Evolutionary conservation across 306 rosid genomes (phyloP).

Genomic region (Vicia sativa): DNA sequence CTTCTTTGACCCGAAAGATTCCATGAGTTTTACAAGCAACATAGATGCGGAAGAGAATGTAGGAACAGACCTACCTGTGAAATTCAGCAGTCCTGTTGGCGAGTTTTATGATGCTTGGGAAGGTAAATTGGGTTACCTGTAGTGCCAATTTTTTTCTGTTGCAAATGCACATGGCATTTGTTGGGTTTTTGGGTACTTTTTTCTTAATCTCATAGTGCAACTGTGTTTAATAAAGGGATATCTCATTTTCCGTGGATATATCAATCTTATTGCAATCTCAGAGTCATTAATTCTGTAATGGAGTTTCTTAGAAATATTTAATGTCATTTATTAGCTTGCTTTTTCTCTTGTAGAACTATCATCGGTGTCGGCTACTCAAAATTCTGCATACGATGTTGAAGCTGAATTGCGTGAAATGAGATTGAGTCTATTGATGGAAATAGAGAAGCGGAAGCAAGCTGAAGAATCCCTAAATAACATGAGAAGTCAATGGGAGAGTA

Average conservation of each 20-base stretch:
- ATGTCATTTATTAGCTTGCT: constrained; percentile 31
- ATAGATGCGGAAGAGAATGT: constrained; percentile 81
- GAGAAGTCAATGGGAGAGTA: constrained; percentile 71
- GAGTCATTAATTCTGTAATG: constrained; percentile 11
- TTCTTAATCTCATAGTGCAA: neutral
- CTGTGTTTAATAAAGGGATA: neutral
- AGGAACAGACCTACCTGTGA: constrained; percentile 52
- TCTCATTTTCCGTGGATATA: constrained; percentile 8
- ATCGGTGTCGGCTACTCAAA: constrained; percentile 59
- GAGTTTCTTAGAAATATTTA: constrained; percentile 22
- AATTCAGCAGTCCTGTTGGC: constrained; percentile 47
- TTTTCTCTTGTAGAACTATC: constrained; percentile 62
- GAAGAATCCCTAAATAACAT: constrained; percentile 71
- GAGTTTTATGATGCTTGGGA: constrained; percentile 94
- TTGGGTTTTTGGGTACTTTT: neutral
- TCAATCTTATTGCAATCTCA: neutral
- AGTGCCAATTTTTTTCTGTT: neutral
- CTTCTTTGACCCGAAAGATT: constrained; percentile 77
- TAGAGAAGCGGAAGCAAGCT: constrained; percentile 83
- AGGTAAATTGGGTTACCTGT: constrained; percentile 55
- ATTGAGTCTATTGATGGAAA: constrained; percentile 70
- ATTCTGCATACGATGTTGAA: constrained; percentile 49
- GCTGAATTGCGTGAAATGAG: constrained; percentile 74
- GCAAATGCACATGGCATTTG: constrained; percentile 6
- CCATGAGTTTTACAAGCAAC: constrained; percentile 67